These are phyloP conservation scores for Alternaria panax DNA, from an alignment of 2,329 filamentous ascomycete genomes.

Conservation along the genomic window DNA sequence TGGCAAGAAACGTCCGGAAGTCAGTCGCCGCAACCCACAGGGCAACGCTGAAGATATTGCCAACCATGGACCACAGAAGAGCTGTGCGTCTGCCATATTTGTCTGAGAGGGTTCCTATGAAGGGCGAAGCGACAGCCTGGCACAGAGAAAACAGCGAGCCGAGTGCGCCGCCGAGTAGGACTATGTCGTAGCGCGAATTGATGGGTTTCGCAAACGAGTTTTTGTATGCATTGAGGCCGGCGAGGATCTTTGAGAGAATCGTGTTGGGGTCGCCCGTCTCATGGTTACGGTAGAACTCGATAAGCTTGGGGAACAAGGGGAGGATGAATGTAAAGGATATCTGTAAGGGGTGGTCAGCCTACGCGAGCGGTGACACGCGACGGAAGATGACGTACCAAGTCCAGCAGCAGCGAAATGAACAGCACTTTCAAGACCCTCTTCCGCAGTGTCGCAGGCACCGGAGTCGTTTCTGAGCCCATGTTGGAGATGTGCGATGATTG, in stretches of 20 bases:
- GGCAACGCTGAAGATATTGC: conserved; percentile 91
- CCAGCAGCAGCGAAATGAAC: conserved; percentile 86
- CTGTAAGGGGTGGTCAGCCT: conserved; percentile 56
- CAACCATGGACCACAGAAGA: conserved; percentile 87
- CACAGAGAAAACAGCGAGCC: conserved; percentile 93
- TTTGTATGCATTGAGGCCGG: conserved; percentile 92
- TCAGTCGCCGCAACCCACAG: conserved; percentile 94
- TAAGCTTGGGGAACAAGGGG: conserved; percentile 91
- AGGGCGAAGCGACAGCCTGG: conserved; percentile 88
- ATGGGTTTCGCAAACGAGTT: conserved; percentile 90
- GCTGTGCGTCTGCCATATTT: conserved; percentile 85
- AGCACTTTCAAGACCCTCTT: conserved; percentile 87
- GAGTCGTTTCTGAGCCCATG: conserved; percentile 38
- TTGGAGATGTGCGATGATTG: background rate
- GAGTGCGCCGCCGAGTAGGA: conserved; percentile 89
- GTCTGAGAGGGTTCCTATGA: conserved; percentile 90
- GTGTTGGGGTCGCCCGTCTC: conserved; percentile 69
- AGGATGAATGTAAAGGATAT: conserved; percentile 99
- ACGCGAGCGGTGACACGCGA: conserved; percentile 19
- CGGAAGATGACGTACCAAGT: conserved; percentile 70
- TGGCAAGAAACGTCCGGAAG: conserved; percentile 95
- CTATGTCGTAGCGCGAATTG: conserved; percentile 95
- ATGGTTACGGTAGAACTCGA: conserved; percentile 92
- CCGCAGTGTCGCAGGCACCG: conserved; percentile 60
- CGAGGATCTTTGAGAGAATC: conserved; percentile 78